Evolutionary conservation across 257 asterid genomes (phyloP).

Genomic region (Solanum infundibuliforme): DNA sequence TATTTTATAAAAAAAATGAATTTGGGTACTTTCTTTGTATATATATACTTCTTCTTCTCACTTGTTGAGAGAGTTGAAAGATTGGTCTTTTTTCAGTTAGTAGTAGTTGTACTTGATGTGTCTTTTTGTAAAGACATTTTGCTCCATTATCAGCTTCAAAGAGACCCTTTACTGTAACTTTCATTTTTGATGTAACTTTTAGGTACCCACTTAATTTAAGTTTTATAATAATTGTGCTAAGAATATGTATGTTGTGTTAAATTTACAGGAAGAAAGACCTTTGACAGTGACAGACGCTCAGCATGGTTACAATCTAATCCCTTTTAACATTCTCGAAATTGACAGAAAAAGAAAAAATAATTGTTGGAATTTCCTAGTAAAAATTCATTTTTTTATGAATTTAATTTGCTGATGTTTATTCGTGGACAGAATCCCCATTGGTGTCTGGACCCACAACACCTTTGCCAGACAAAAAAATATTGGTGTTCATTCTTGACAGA

Average conservation of each 20-base stretch:
- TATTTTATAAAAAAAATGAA: not conserved
- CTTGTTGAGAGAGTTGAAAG: not conserved
- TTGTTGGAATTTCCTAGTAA: slow-evolving; percentile 11
- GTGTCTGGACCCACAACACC: slow-evolving; percentile 82
- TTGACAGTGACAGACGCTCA: slow-evolving; percentile 61
- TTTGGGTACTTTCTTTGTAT: not conserved
- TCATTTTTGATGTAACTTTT: slow-evolving; percentile 2
- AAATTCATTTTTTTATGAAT: slow-evolving; percentile 14
- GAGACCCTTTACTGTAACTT: slow-evolving; percentile 11
- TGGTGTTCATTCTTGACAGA: slow-evolving; percentile 94
- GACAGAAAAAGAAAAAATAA: not conserved
- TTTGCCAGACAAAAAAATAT: slow-evolving; percentile 96
- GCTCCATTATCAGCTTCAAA: slow-evolving; percentile 16
- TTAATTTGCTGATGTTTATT: slow-evolving; percentile 28
- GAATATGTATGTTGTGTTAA: slow-evolving; percentile 12
- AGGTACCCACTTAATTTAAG: slow-evolving; percentile 3
- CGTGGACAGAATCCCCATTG: slow-evolving; percentile 82
- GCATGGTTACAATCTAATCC: slow-evolving; percentile 43
- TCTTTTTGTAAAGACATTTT: slow-evolving; percentile 17
- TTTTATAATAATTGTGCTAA: slow-evolving; percentile 9
- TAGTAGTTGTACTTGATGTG: not conserved
- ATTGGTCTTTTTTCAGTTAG: not conserved
- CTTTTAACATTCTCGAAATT: slow-evolving; percentile 2
- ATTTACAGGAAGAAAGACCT: slow-evolving; percentile 55
- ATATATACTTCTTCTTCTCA: not conserved